Base-by-base conservation (phyloP, 2,329 filamentous ascomycete genomes). In the Colletotrichum tabaci region DNA sequence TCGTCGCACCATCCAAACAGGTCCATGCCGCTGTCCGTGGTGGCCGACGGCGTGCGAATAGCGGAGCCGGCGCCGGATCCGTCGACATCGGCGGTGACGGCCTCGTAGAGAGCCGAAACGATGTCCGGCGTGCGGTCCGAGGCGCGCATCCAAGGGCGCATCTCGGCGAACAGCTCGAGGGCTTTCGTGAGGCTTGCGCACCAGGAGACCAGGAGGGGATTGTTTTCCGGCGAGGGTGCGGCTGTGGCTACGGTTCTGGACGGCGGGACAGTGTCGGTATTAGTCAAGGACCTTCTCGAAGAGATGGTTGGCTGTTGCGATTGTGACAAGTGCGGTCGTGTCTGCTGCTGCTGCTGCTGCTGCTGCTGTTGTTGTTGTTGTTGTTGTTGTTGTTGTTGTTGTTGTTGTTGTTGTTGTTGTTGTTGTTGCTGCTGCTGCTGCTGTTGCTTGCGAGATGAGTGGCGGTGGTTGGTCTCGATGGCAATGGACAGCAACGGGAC, bases 401-500 rank as follows among this genome's bases (percentile, higher is more conserved):
- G 26, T n/a, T n/a, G n/a, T 12, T 65, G 46, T 21, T 49, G 10
- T 2, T 16, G 15, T 12, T 26, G 38, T 7, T 47, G 50, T 38
- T 47, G 23, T 40, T n/a, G 21, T 16, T 49, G 53, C 13, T 60
- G 66, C 8, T 70, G 55, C 21, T 62, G 68, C 0, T 49, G 44
- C 42, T 67, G 23, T 8, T 65, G 26, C 26, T 21, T 61, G 9
- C 49, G 49, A 0, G 16, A 26, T 1, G 38, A 44, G n/a, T 56
- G 23, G 6, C 67, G 56, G 16, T 18, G 42, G 13, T 53, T 58
- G 0, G 58, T 67, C 15, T 79, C 76, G 35, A 79, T 76, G 26
- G 78, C 75, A 40, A 80, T 76, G 42, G 77, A 75, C 18, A 80
- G 72, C 2, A 80, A 69, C 12, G 77, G 78, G 2, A 79, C 77